A percentile compares a stretch with the other conserved stretches of the same genome.
These are phyloP conservation scores for Phytophthora syringae DNA, from an alignment of 352 stramenopile species.

Conservation along the genomic window DNA sequence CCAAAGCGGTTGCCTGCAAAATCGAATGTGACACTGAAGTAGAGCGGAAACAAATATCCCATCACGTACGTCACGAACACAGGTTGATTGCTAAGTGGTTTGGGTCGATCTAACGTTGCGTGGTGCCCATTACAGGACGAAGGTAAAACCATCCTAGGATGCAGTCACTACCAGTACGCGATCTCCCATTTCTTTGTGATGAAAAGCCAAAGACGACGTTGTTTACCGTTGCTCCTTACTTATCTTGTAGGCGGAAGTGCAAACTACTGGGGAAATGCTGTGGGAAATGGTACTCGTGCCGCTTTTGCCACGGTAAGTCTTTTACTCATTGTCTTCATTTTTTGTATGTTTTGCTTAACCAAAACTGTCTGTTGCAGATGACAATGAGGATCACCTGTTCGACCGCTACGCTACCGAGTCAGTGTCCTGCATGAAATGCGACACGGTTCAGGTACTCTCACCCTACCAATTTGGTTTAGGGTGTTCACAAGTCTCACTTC, in stretches of 20 bases:
- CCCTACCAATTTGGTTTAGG: background rate
- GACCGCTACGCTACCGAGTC: slow-evolving; percentile 95
- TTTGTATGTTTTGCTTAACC: too few species aligned
- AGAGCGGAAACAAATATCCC: slow-evolving; percentile 53
- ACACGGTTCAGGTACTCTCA: slow-evolving; percentile 62
- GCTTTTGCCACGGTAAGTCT: slow-evolving; percentile 87
- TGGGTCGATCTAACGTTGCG: slow-evolving; percentile 2
- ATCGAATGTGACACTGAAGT: slow-evolving; percentile 54
- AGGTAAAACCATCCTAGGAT: slow-evolving; percentile 72
- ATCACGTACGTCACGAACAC: too few species aligned
- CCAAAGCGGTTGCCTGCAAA: slow-evolving; percentile 49
- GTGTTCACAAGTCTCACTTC: slow-evolving; percentile 4
- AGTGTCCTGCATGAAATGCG: slow-evolving; percentile 95
- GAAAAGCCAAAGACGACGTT: background rate
- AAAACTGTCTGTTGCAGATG: slow-evolving; percentile 38
- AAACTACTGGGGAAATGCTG: slow-evolving; percentile 91
- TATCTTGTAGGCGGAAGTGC: slow-evolving; percentile 55
- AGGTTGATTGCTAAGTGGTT: too few species aligned
- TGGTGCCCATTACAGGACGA: slow-evolving; percentile 55
- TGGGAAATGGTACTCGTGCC: slow-evolving; percentile 88
- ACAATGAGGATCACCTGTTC: slow-evolving; percentile 89
- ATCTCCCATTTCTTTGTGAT: too few species aligned
- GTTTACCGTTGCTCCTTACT: background rate
- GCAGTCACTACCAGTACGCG: slow-evolving; percentile 87
- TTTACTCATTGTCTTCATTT: background rate